A percentile compares a stretch with the other conserved stretches of the same genome.
Conservation (phyloP, 2,329 filamentous ascomycete species). For the Aspergillus floridensis region DNA sequence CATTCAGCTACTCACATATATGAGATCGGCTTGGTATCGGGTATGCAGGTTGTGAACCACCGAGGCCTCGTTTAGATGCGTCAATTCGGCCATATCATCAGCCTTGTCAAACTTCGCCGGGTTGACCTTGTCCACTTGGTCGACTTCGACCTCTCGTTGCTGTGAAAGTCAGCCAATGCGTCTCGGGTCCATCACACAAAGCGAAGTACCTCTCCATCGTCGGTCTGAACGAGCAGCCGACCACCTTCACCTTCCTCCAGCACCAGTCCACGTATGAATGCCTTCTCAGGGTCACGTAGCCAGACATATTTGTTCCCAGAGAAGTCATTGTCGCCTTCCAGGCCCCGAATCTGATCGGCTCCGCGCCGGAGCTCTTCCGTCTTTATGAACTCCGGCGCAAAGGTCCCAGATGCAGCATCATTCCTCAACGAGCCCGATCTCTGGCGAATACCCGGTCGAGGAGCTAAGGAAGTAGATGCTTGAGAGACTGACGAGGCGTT, state of each 20-base stretch:
- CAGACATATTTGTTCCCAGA: conserved; percentile 98
- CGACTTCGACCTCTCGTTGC: conserved; percentile 82
- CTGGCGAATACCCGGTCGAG: conserved; percentile 41
- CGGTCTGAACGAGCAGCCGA: conserved; percentile 80
- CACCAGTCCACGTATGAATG: conserved; percentile 91
- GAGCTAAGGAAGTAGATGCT: conserved; percentile 46
- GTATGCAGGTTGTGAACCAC: conserved; percentile 96
- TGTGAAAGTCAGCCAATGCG: conserved; percentile 39
- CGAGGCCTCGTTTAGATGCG: conserved; percentile 94
- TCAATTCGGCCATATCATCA: conserved; percentile 98
- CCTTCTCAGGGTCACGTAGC: conserved; percentile 81
- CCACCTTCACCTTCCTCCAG: conserved; percentile 73
- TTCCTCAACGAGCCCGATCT: conserved; percentile 65
- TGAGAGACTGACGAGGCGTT: conserved; percentile 65
- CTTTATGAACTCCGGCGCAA: conserved; percentile 95
- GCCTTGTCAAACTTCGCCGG: conserved; percentile 99
- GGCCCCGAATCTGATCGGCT: conserved; percentile 60
- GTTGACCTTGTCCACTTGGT: conserved; percentile 97
- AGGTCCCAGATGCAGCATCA: conserved; percentile 70
- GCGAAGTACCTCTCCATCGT: conserved; percentile 72
- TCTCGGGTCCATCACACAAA: too few relatives aligned
- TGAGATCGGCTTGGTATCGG: conserved; percentile 91
- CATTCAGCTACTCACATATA: conserved; percentile 59
- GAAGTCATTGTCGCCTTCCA: conserved; percentile 98
- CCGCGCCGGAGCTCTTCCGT: conserved; percentile 68